These are phyloP conservation scores for Vigna unguiculata DNA, from an alignment of 306 rosid species.

Conservation along the genomic window DNA sequence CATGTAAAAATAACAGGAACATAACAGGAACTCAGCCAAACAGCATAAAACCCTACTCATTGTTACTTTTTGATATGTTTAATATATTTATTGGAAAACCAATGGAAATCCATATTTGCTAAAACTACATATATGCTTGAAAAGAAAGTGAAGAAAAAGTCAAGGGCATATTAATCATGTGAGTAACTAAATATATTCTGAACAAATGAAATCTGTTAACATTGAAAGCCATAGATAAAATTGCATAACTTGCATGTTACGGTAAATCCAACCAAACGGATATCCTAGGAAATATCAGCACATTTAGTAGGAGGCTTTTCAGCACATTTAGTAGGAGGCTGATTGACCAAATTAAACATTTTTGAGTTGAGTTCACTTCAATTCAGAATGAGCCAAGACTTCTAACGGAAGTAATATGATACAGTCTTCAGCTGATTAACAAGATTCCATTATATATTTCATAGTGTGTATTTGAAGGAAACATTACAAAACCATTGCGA, in stretches of 20 bases:
- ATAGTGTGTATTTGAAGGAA: neutral
- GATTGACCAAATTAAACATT: neutral
- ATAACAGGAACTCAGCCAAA: conserved; percentile 23
- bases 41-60: neutral
- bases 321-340: conserved; percentile 16
- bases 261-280: conserved; percentile 2
- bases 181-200: neutral
- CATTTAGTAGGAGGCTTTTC: conserved; percentile 5
- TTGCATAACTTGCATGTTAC: conserved; percentile 24
- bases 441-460: neutral
- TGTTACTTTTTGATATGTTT: neutral
- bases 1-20: conserved; percentile 8
- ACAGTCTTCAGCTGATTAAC: conserved; percentile 6
- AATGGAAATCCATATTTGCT: conserved; percentile 15
- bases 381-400: conserved; percentile 21
- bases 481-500: neutral
- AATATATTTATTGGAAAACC: conserved; percentile 10
- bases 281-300: conserved; percentile 28
- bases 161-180: conserved; percentile 15
- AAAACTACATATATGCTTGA: conserved; percentile 1
- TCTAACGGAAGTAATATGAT: conserved; percentile 7
- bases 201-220: conserved; percentile 21
- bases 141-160: conserved; percentile 20
- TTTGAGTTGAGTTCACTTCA: conserved; percentile 25
- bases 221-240: conserved; percentile 16